phyloP scores from a whole-genome alignment of 2,329 filamentous ascomycete species.

The Zalaria obscura region DNA sequence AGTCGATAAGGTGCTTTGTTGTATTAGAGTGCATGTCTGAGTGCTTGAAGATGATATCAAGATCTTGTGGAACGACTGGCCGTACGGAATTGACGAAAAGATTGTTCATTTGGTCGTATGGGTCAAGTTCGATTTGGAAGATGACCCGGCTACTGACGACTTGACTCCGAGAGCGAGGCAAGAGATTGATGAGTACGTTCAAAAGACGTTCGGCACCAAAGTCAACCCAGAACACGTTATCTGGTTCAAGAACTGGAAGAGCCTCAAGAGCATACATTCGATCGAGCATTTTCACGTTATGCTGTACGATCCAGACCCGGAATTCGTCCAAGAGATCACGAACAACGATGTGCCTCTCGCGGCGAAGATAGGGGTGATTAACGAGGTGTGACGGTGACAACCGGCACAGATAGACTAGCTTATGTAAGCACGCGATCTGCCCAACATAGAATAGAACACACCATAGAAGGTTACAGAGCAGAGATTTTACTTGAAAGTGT shows the following conservation, averaged over 20 bases:
- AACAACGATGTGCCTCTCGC: conserved; percentile 54
- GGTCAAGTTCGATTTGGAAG: conserved; percentile 74
- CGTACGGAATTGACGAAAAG: conserved; percentile 65
- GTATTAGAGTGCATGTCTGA: background rate
- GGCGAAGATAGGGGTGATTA: conserved; percentile 10
- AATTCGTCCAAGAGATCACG: conserved; percentile 58
- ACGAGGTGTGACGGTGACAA: background rate
- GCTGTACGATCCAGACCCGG: conserved; percentile 61
- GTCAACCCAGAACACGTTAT: conserved; percentile 42
- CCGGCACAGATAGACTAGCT: no score
- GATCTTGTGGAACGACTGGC: conserved; percentile 84
- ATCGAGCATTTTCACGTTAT: conserved; percentile 95
- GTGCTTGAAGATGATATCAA: conserved; percentile 43
- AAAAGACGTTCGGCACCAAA: conserved; percentile 45
- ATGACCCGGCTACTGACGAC: conserved; percentile 51
- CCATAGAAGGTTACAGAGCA: no score
- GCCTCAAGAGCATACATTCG: conserved; percentile 69
- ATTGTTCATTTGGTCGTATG: conserved; percentile 83
- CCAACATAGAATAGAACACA: no score
- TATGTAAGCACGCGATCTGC: no score
- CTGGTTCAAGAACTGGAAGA: conserved; percentile 91
- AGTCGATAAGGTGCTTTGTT: conserved; percentile 7
- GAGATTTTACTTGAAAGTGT: no score
- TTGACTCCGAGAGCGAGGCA: conserved; percentile 48
- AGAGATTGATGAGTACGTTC: conserved; percentile 59